Conservation (phyloP, 352 stramenopile genomes). For the Pythium graminicola region DNA sequence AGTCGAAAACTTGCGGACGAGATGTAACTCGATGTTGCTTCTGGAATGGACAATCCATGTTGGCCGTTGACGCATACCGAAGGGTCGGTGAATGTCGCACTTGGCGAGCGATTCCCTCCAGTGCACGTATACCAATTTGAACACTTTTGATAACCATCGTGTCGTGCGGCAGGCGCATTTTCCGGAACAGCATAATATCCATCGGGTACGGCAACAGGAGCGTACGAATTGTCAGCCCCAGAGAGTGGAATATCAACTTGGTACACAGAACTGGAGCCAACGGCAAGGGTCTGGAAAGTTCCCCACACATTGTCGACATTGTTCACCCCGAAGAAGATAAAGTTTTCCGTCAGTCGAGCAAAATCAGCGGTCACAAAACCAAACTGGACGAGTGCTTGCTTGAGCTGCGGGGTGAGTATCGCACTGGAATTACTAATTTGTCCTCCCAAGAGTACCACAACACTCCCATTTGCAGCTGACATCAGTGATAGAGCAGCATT, state of each 20-base stretch:
- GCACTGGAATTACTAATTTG: conserved; percentile 12
- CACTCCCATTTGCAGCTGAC: conserved; percentile 7
- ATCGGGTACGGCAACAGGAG: conserved; percentile 24
- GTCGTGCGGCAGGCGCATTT: conserved; percentile 20
- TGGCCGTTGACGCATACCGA: conserved; percentile 34
- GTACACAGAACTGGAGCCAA: neutral
- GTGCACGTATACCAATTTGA: conserved; percentile 36
- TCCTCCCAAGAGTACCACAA: conserved; percentile 20
- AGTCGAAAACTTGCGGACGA: conserved; percentile 35
- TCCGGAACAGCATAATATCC: conserved; percentile 51
- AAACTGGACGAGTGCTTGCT: conserved; percentile 12
- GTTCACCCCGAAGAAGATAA: conserved; percentile 25
- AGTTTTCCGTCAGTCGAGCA: conserved; percentile 10
- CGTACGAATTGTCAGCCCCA: conserved; percentile 27
- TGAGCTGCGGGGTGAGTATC: conserved; percentile 3
- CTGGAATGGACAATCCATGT: conserved; percentile 29
- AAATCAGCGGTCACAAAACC: conserved; percentile 14
- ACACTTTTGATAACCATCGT: conserved; percentile 33
- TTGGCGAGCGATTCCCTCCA: conserved; percentile 25
- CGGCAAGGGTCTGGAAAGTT: neutral
- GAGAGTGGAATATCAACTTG: conserved; percentile 27
- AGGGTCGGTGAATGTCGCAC: conserved; percentile 25
- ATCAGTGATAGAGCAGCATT: conserved; percentile 3
- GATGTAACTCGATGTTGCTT: conserved; percentile 28
- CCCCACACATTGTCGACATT: conserved; percentile 9